A percentile compares a stretch with the other conserved stretches of the same genome.
Evolutionary conservation across 129 eudicot genomes (phyloP).

Genomic region (Ambrosia trifida): DNA sequence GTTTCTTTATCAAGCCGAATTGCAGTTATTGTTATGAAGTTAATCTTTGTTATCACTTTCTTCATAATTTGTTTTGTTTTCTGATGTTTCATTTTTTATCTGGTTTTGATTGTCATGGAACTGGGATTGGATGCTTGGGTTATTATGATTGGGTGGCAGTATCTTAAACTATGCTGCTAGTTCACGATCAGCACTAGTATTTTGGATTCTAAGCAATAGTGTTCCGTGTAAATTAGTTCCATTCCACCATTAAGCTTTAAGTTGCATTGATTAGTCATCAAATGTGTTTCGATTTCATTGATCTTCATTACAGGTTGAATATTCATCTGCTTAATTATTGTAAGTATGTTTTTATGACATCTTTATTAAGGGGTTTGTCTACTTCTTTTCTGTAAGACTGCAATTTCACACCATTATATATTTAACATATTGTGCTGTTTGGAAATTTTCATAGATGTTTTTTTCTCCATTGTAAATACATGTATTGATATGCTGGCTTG

Average conservation of each 20-base stretch:
- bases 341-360: background rate
- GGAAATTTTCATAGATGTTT: background rate
- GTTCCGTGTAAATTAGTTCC: background rate
- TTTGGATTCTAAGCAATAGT: background rate
- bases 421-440: background rate
- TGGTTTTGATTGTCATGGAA: background rate
- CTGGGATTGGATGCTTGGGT: background rate
- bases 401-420: background rate
- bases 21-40: background rate
- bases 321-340: background rate
- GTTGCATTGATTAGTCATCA: background rate
- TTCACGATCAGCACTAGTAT: background rate
- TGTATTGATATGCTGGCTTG: background rate
- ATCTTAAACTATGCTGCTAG: constrained; percentile 3
- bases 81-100: background rate
- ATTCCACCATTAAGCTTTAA: background rate
- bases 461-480: background rate
- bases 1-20: background rate
- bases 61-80: background rate
- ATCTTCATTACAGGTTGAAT: background rate
- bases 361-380: background rate
- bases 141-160: background rate
- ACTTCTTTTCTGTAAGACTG: background rate
- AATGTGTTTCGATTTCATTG: background rate
- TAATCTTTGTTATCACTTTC: too few species aligned